Evolutionary conservation across 1,139 yeast genomes (phyloP).

Genomic region (Kluyveromyces sp.): DNA sequence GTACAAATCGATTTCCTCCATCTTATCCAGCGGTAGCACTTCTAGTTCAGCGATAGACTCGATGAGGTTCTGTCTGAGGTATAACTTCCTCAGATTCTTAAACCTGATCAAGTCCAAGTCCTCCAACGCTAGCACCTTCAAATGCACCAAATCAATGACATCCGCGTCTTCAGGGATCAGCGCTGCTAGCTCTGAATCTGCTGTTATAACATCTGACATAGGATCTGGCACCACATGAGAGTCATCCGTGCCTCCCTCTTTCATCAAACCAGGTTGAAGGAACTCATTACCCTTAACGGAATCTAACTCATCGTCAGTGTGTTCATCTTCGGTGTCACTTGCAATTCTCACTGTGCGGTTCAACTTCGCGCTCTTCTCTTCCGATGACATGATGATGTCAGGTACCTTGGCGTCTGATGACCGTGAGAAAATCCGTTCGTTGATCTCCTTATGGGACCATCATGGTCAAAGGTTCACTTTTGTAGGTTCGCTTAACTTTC

Average conservation of each 20-base stretch:
- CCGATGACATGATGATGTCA: background rate
- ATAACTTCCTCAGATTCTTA: slow-evolving; percentile 49
- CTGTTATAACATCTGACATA: slow-evolving; percentile 38
- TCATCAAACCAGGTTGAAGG: background rate
- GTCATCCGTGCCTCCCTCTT: background rate
- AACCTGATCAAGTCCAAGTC: slow-evolving; percentile 60
- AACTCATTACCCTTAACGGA: background rate
- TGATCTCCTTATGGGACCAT: background rate
- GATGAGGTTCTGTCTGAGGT: slow-evolving; percentile 79
- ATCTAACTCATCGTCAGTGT: slow-evolving; percentile 1
- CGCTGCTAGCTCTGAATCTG: slow-evolving; percentile 54
- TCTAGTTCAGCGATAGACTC: slow-evolving; percentile 67
- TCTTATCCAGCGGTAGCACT: slow-evolving; percentile 45
- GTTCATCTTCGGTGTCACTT: slow-evolving; percentile 4
- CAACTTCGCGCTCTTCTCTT: background rate
- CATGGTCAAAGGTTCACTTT: background rate
- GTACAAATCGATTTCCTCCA: slow-evolving; percentile 81
- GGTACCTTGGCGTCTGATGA: background rate
- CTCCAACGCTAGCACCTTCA: slow-evolving; percentile 62
- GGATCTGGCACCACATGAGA: slow-evolving; percentile 49
- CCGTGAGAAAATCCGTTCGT: background rate
- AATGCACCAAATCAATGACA: slow-evolving; percentile 68
- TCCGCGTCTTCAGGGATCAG: slow-evolving; percentile 58
- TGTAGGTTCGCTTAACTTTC: background rate
- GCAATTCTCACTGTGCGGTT: background rate